Evolutionary conservation across 805 yeast species (phyloP), one percentile per base, ranked within the genome.

Genomic region (Yarrowia hollandica): DNA sequence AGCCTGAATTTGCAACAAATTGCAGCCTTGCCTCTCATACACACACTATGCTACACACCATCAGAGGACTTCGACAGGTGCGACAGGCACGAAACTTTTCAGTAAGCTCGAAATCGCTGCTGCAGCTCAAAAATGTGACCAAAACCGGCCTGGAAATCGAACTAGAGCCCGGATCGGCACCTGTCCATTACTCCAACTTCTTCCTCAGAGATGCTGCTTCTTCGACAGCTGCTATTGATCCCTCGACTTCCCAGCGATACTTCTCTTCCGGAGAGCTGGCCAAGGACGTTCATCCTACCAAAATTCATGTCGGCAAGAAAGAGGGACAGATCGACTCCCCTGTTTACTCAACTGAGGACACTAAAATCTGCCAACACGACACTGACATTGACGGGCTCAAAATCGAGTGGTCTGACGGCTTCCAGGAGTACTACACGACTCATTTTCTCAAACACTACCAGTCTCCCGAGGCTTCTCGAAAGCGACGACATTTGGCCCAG

Each of bases 161-260:
- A 12, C 58, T 64, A 19, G 58, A 39, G 9, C 46, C 57, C 18
- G 61, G 56, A 22, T 26, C 54, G 6, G 19, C 35, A 2, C 48
- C 60, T 2, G 64, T 64, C 5, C 48, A 35, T 21, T 69, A 65
- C 57, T 59, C 64, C 23, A 60, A 62, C 34, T 37, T 69, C 18
- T 85, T 87, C 64, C 73, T 88, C 16, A 76, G 92, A 66, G 95
- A 87, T 65, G 77, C 89, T 0, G 83, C 89, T 46, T 66, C 69
- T 4, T 71, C 80, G 12, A 63, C 72, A 0, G 66, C 65, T 10
- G 81, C 87, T 0, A 75, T 84, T 5, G 88, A 87, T 63, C 72
- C 75, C 3, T 66, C 70, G 22, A 78, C 88, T 0, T 77, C 78
- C 16, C 91, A 86, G 66, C 86, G 85, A 67, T 66, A 77, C 25